A percentile compares a stretch with the other conserved stretches of the same genome.
These are phyloP conservation scores for Beta corolliflora DNA, from an alignment of 179 eudicot genomes.

Conservation along the genomic window DNA sequence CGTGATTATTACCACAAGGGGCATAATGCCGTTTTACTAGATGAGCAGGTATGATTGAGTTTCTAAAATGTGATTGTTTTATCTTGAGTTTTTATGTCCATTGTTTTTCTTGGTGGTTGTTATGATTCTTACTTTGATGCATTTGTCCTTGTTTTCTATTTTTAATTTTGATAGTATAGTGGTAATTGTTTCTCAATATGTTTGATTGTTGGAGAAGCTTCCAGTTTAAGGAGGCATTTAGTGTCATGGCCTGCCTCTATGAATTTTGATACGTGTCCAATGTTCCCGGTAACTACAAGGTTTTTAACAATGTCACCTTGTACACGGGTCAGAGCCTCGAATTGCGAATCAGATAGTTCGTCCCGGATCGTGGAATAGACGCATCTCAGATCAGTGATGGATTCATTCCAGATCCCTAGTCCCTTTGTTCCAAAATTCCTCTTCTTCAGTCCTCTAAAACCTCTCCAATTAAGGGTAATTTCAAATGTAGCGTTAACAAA, in stretches of 20 bases:
- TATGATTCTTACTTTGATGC: background rate
- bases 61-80: background rate
- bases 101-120: background rate
- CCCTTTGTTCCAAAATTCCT: too few relatives aligned
- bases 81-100: conserved; percentile 12
- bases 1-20: conserved; percentile 58
- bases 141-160: background rate
- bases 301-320: too few relatives aligned
- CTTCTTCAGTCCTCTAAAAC: too few relatives aligned
- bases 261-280: background rate
- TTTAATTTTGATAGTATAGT: background rate
- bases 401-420: too few relatives aligned
- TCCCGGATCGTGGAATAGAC: too few relatives aligned
- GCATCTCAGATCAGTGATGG: too few relatives aligned
- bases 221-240: background rate
- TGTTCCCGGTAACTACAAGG: background rate
- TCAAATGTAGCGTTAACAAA: too few relatives aligned
- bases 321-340: too few relatives aligned
- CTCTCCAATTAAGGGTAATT: too few relatives aligned
- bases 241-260: background rate
- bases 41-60: conserved; percentile 60
- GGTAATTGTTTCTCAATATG: background rate
- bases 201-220: background rate
- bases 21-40: conserved; percentile 56
- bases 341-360: too few relatives aligned